Percentiles rank a stretch among this genome's conserved stretches.
phyloP scores from a whole-genome alignment of 2,329 filamentous ascomycete genomes.

The Botrytis hyacinthi region DNA sequence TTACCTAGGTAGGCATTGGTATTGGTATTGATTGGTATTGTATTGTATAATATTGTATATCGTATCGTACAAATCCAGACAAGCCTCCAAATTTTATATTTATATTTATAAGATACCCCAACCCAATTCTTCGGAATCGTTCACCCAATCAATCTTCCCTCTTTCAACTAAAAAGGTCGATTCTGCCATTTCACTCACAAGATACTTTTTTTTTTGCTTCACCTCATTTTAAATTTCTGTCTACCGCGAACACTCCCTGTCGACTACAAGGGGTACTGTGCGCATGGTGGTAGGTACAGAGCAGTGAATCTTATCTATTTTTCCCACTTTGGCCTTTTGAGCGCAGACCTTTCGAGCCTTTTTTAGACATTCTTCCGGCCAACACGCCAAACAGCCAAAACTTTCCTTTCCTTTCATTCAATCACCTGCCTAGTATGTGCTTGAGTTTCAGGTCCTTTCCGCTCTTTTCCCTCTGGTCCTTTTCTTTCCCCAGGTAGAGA shows the following conservation, averaged over 20 bases:
- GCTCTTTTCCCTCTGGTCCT: neutral
- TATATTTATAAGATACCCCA: neutral
- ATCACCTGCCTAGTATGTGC: neutral
- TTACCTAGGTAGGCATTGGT: neutral
- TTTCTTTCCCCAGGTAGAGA: neutral
- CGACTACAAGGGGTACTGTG: neutral
- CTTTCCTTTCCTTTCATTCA: neutral
- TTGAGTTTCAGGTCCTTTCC: neutral
- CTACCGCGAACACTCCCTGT: constrained; percentile 1
- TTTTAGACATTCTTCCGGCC: constrained; percentile 6
- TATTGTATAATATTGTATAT: neutral
- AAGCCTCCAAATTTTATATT: neutral
- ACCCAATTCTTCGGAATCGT: constrained; percentile 1
- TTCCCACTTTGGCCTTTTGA: neutral
- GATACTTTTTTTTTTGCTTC: neutral
- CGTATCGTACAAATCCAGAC: neutral
- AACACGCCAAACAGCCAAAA: neutral
- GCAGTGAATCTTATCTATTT: constrained; percentile 5
- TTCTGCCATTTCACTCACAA: neutral
- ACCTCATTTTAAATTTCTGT: constrained; percentile 13
- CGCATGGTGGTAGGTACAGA: neutral
- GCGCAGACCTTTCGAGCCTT: neutral
- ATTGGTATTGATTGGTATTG: neutral
- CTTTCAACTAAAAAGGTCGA: neutral
- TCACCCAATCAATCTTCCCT: neutral